Evolutionary conservation across 805 yeast species (phyloP).

Genomic region (Brettanomyces nanus): DNA sequence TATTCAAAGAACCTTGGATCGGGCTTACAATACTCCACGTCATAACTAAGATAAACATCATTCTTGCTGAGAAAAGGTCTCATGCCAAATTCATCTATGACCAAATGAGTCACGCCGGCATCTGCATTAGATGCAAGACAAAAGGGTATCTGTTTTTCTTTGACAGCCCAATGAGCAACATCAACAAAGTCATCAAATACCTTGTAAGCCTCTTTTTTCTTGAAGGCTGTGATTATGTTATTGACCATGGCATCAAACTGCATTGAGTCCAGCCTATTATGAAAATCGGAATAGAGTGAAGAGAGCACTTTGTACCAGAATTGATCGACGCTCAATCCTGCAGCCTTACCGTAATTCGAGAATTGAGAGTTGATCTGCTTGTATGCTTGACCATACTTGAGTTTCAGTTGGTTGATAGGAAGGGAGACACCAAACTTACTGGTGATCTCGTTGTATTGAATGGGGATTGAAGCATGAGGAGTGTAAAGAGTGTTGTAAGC

Average conservation of each 20-base stretch:
- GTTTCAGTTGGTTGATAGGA: conserved; percentile 19
- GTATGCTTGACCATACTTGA: conserved; percentile 26
- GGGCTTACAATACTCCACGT: conserved; percentile 49
- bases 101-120: conserved; percentile 36
- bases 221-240: conserved; percentile 40
- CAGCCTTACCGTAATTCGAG: conserved; percentile 58
- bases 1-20: conserved; percentile 36
- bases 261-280: conserved; percentile 9
- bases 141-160: conserved; percentile 25
- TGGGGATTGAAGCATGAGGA: conserved; percentile 44
- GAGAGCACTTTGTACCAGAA: conserved; percentile 55
- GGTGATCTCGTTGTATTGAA: conserved; percentile 46
- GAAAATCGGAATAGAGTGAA: conserved; percentile 9
- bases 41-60: conserved; percentile 46
- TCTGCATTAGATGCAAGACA: conserved; percentile 59
- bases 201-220: conserved; percentile 42
- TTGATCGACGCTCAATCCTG: conserved; percentile 24
- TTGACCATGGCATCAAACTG: conserved; percentile 32
- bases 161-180: conserved; percentile 24
- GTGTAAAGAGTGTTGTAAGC: conserved; percentile 60
- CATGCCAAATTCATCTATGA: conserved; percentile 39
- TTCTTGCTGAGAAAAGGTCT: conserved; percentile 30
- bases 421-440: conserved; percentile 33
- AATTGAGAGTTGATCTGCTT: conserved; percentile 27
- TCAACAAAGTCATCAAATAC: conserved; percentile 47